These are phyloP conservation scores for Pholiota molesta DNA, from an alignment of 768 basidiomycete species.

Conservation along the genomic window DNA sequence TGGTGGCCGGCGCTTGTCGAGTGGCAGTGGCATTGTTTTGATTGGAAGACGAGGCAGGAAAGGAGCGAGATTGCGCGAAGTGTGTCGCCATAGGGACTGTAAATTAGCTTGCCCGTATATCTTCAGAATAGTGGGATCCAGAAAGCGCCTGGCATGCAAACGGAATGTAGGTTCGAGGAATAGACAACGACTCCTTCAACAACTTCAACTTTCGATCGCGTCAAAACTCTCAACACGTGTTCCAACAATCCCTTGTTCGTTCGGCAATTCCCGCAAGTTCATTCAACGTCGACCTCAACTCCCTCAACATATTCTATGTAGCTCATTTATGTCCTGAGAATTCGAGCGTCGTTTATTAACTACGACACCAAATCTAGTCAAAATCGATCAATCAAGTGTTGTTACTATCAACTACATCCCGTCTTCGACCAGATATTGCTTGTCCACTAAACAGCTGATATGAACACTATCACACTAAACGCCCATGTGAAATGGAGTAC, in stretches of 20 bases:
- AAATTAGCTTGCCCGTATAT: conserved; percentile 4
- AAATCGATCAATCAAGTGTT: no score
- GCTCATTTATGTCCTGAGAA: no score
- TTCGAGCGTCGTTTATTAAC: no score
- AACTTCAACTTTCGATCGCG: conserved; percentile 24
- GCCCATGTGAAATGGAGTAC: no score
- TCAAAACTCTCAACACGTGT: conserved; percentile 32
- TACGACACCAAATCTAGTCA: no score
- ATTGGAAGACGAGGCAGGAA: conserved; percentile 22
- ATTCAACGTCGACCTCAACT: no score
- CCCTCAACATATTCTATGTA: no score
- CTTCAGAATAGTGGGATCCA: conserved; percentile 1
- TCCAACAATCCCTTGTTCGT: conserved; percentile 1
- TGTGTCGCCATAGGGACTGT: conserved; percentile 19
- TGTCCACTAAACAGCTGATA: no score
- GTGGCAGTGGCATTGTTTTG: conserved; percentile 19
- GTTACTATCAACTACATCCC: no score
- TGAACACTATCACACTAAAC: no score
- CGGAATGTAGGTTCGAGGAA: conserved; percentile 11
- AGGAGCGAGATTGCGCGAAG: conserved; percentile 19
- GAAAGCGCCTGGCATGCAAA: conserved; percentile 14
- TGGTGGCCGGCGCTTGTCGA: conserved; percentile 29
- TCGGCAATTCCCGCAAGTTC: conserved; percentile 4
- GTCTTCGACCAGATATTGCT: no score
- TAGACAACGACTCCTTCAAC: not conserved